Evolutionary conservation across 306 rosid genomes (phyloP), one percentile per base, ranked within the genome.

Genomic region (Trifolium fragiferum): DNA sequence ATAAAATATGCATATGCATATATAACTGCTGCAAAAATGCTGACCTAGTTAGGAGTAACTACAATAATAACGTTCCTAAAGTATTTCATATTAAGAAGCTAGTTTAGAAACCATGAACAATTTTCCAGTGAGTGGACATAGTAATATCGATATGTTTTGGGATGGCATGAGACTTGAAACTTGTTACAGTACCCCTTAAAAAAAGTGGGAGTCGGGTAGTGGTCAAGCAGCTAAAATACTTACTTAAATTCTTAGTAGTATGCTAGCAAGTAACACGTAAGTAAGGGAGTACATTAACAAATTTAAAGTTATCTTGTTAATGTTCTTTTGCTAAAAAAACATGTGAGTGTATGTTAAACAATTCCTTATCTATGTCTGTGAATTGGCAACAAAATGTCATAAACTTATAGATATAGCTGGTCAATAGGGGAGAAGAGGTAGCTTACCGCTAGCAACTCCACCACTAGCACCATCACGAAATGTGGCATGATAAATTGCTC

Each of bases 381-480:
- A 60, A 40, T 16, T 21, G 21, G 35, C 19, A 66, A 49, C 21
- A 30, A 71, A 70, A 78, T 54, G 70, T 44, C 44, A 15, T 43
- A 55, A 72, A 33, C 63, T 15, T 16, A 64, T 43, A 75, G 66
- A 37, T 60, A 61, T 27, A 76, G 74, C 53, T 16, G 35, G 27
- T 58, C 25, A 40, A 21, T 40, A 16, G 41, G 70, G 73, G 23
- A 47, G 54, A 44, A 46, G 66, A 67, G 67, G 20, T 30, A 58
- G n/a, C 51, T 18, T 86, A 94, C 98, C 95, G 49, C 98, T 88
- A 19, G 93, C 98, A 79, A 90, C 97, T 81, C 98, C 99, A 80
- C 97, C 99, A 69, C 99, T 94, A 46, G 96, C 99, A 69, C 96
- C 99, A 80, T 94, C 96, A 70, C 96, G 92, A 66, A 92, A 92